Evolutionary conservation across 495 filamentous ascomycete genomes (phyloP).

Genomic region (Aspergillus avenaceus): DNA sequence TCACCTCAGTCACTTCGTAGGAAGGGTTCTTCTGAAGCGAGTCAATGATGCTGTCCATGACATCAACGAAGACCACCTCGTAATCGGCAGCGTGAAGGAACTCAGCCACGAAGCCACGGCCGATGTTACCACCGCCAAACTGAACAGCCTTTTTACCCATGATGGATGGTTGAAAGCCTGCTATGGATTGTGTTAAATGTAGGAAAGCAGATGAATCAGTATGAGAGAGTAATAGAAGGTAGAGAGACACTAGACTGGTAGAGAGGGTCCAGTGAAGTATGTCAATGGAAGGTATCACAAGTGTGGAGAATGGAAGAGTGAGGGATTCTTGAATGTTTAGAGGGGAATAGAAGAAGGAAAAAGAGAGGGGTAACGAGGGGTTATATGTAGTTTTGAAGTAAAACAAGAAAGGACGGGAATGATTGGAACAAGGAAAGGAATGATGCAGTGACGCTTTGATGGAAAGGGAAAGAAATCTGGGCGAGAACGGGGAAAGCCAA

Average conservation of each 20-base stretch:
- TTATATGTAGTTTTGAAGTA: neutral
- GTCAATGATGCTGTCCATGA: slow-evolving; percentile 75
- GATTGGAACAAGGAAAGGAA: neutral
- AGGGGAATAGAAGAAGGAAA: slow-evolving; percentile 1
- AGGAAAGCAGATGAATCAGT: neutral
- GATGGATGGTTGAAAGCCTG: slow-evolving; percentile 13
- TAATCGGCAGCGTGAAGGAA: slow-evolving; percentile 76
- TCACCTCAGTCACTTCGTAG: slow-evolving; percentile 92
- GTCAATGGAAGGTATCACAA: neutral
- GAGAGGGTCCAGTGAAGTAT: neutral
- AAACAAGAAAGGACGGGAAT: neutral
- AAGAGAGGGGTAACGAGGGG: slow-evolving; percentile 4
- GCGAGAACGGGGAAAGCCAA: neutral
- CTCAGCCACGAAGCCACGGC: slow-evolving; percentile 62
- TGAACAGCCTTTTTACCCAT: slow-evolving; percentile 82
- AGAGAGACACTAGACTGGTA: neutral
- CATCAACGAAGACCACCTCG: slow-evolving; percentile 93
- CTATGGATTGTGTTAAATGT: neutral
- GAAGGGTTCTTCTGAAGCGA: slow-evolving; percentile 65
- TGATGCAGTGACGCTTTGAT: neutral
- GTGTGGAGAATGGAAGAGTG: slow-evolving; percentile 1
- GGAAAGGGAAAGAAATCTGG: neutral
- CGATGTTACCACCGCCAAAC: slow-evolving; percentile 93
- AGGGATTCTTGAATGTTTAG: neutral
- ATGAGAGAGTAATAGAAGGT: neutral